Percentiles rank a stretch among this genome's conserved stretches.
Conservation (phyloP, 257 asterid genomes). For the Solanum bulbocastanum region DNA sequence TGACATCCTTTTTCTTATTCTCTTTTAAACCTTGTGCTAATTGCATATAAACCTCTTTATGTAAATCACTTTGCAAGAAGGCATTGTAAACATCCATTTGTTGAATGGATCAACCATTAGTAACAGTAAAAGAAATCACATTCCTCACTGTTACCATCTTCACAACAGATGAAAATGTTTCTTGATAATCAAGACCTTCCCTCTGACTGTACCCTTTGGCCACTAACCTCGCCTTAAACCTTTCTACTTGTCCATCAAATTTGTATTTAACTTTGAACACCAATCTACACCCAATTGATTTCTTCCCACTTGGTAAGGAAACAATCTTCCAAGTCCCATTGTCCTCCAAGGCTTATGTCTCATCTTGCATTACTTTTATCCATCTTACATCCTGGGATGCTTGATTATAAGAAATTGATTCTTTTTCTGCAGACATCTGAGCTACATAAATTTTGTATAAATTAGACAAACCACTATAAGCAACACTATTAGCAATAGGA, state of each 20-base stretch:
- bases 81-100: not conserved
- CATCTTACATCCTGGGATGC: not conserved
- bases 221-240: not conserved
- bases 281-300: not conserved
- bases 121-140: not conserved
- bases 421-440: not conserved
- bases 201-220: not conserved
- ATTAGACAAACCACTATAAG: not conserved
- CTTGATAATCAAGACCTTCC: not conserved
- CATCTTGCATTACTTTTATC: not conserved
- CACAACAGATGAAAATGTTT: not conserved
- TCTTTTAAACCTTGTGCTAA: no score
- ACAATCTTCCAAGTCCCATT: not conserved
- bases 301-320: not conserved
- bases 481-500: not conserved
- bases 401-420: not conserved
- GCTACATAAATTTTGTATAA: not conserved
- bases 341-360: not conserved
- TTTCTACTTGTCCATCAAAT: not conserved
- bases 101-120: not conserved
- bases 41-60: no score
- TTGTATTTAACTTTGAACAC: not conserved
- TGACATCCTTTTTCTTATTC: not conserved
- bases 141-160: not conserved
- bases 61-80: not conserved